Conservation (phyloP, 2,329 filamentous ascomycete genomes). For the Pseudocercospora macadamiae region DNA sequence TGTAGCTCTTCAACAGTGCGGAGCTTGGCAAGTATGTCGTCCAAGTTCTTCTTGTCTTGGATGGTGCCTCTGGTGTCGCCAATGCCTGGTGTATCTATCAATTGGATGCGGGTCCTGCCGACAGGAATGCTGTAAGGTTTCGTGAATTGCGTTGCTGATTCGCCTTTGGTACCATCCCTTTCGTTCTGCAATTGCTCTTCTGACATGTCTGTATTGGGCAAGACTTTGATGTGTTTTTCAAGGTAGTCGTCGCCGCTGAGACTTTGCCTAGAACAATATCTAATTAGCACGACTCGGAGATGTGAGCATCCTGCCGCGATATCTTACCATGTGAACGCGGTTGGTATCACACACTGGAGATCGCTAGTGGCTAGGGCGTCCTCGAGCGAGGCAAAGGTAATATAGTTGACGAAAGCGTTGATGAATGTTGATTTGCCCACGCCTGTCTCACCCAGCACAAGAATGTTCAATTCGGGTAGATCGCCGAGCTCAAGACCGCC, state of each 20-base stretch:
- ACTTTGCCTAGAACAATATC: too few relatives aligned
- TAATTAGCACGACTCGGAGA: too few relatives aligned
- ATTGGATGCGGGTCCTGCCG: not conserved
- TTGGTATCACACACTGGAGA: not conserved
- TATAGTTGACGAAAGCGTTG: not conserved
- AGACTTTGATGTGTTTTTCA: not conserved
- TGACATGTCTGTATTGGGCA: not conserved
- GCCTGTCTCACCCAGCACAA: not conserved
- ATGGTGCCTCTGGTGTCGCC: not conserved
- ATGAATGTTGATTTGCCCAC: not conserved
- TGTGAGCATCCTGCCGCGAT: too few relatives aligned
- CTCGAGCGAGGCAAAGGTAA: not conserved
- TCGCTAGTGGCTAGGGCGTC: not conserved
- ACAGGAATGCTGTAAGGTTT: not conserved
- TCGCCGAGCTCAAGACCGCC: not conserved
- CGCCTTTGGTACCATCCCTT: not conserved
- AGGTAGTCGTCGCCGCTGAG: not conserved
- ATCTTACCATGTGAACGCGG: not conserved
- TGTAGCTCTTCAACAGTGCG: conserved; percentile 1
- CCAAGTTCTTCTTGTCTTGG: not conserved
- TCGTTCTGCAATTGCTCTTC: not conserved
- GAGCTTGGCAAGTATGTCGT: not conserved
- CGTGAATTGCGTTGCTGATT: not conserved
- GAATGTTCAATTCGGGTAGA: not conserved
- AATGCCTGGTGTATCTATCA: not conserved